Base-by-base conservation (phyloP, 192 early-diverging fungal genomes). In the Coemansia sp. region DNA sequence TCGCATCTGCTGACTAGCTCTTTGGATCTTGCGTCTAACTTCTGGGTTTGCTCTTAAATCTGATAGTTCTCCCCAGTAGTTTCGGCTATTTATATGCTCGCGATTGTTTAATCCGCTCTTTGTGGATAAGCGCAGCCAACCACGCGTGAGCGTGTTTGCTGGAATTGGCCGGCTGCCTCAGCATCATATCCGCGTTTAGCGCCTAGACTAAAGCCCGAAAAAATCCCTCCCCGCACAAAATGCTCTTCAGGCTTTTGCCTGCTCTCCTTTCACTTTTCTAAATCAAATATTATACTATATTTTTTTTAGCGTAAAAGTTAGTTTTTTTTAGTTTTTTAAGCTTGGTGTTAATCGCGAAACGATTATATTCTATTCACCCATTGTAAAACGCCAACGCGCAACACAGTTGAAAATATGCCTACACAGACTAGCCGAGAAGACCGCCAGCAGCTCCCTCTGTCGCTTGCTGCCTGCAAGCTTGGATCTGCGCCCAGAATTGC, bases 401-500 rank as follows among this genome's bases (percentile, higher is more conserved):
- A 42, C 15, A 42, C 15, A 42, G 15, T 42, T 42, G 40, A 42
- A 42, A 42, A 14, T 10, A 42, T 42, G 40, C 40, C 40, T n/a
- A n/a, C 15, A 11, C 40, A 42, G 15, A 11, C 11, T n/a, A 42
- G 40, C 17, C n/a, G 26, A 56, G 55, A 56, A 17, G 36, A 18
- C 26, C 7, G 47, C 36, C 28, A 48, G 23, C 20, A 50, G 11
- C 46, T 36, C 14, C 26, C 44, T 11, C 58, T 31, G 42, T 14
- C 46, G n/a, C 42, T 52, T 10, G n/a, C 56, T 24, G 50, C 46
- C 50, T 52, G 50, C 57, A 66, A 54, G 28, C 48, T 15, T n/a
- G 20, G 14, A 10, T 20, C 64, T 17, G 24, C 56, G 23, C 9
- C 52, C 12, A 28, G 26, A 4, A 5, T 28, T 17, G 12, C 24